Conservation (phyloP, 1,139 yeast genomes). For the Geotrichum klebahnii region DNA sequence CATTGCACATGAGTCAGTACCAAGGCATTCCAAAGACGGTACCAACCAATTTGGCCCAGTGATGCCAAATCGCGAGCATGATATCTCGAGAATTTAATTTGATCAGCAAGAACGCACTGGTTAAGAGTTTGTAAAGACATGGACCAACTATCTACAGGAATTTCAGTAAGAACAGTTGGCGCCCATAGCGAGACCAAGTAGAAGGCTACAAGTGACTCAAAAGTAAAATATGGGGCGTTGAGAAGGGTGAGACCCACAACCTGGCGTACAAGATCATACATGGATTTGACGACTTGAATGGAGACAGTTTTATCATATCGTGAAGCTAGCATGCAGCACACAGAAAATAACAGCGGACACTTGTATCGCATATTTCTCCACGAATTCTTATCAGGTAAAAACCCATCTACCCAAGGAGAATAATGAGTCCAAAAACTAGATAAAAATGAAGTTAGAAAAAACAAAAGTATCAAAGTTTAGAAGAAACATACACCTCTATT, state of each 20-base stretch:
- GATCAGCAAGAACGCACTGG: conserved; percentile 20
- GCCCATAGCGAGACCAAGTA: conserved; percentile 18
- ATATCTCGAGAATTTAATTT: conserved; percentile 17
- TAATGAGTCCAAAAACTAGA: conserved; percentile 20
- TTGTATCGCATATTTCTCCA: conserved; percentile 14
- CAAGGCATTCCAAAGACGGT: conserved; percentile 19
- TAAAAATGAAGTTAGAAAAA: no score
- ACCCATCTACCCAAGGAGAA: conserved; percentile 19
- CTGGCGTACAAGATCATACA: conserved; percentile 19
- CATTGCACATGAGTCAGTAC: conserved; percentile 19
- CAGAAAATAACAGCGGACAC: conserved; percentile 17
- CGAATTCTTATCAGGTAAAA: conserved; percentile 11
- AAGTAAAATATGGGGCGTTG: conserved; percentile 19
- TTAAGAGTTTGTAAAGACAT: conserved; percentile 18
- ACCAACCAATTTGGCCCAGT: conserved; percentile 18
- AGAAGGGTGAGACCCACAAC: conserved; percentile 18
- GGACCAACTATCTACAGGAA: conserved; percentile 19
- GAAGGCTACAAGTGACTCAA: conserved; percentile 18
- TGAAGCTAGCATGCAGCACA: conserved; percentile 17
- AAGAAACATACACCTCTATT: conserved; percentile 9
- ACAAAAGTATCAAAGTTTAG: no score
- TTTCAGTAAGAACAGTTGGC: conserved; percentile 18
- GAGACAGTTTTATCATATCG: conserved; percentile 17
- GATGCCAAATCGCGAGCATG: conserved; percentile 14
- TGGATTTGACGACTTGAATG: conserved; percentile 11